These are phyloP conservation scores for Pelargonium australe DNA, from an alignment of 441 rosid genomes.

Conservation along the genomic window DNA sequence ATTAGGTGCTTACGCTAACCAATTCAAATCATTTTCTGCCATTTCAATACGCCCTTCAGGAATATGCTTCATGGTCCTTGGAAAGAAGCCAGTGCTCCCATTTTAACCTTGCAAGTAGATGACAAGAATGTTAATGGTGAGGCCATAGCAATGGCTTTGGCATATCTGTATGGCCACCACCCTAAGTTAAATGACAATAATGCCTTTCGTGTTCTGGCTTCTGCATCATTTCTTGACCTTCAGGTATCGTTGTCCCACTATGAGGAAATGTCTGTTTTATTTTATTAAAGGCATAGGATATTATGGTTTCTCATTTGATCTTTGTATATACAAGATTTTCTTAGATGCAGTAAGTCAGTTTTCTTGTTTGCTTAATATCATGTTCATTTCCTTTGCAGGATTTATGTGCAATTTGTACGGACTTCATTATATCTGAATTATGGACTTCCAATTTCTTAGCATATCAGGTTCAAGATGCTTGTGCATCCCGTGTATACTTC, in stretches of 20 bases:
- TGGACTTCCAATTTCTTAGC: constrained; percentile 88
- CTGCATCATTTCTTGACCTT: constrained; percentile 93
- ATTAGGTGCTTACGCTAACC: not conserved
- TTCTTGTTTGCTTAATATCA: constrained; percentile 3
- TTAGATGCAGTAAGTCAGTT: constrained; percentile 7
- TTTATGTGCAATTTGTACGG: constrained; percentile 87
- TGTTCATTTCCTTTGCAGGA: constrained; percentile 43
- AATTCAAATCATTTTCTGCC: constrained; percentile 9
- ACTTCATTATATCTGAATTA: constrained; percentile 79
- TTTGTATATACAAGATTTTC: not conserved
- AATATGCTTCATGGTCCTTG: constrained; percentile 94
- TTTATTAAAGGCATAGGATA: not conserved
- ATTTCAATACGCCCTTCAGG: constrained; percentile 29
- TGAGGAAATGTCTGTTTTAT: not conserved
- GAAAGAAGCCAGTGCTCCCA: constrained; percentile 85
- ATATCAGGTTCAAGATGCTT: constrained; percentile 61
- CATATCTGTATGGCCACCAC: constrained; percentile 77
- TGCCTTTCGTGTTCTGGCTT: constrained; percentile 93
- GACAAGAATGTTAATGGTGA: constrained; percentile 86
- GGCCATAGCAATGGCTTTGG: constrained; percentile 74
- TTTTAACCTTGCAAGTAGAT: constrained; percentile 71
- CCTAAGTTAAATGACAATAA: constrained; percentile 81
- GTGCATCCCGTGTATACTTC: not conserved
- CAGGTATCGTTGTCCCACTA: constrained; percentile 45
- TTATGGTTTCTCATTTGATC: not conserved